phyloP scores from a whole-genome alignment of 768 basidiomycete genomes.

The Serendipita vermifera region DNA sequence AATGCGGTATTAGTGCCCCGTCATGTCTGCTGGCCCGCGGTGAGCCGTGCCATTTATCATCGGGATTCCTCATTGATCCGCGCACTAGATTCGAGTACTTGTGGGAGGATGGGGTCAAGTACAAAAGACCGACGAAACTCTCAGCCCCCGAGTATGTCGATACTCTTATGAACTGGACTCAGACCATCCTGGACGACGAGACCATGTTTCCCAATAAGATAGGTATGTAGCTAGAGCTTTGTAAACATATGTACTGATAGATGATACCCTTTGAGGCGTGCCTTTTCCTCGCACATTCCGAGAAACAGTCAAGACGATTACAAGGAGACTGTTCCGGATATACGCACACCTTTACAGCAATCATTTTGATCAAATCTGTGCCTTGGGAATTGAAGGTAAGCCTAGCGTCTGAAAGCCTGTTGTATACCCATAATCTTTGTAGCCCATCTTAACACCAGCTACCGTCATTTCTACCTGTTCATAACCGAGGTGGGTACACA shows the following conservation, averaged over 20 bases:
- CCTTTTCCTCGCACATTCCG: slow-evolving; percentile 85
- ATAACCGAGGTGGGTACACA: slow-evolving; percentile 67
- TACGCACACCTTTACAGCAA: slow-evolving; percentile 99
- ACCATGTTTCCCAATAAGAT: slow-evolving; percentile 88
- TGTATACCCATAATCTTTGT: slow-evolving; percentile 6
- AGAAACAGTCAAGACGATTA: slow-evolving; percentile 81
- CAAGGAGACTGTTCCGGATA: slow-evolving; percentile 85
- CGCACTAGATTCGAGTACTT: slow-evolving; percentile 73
- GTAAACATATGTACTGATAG: not conserved
- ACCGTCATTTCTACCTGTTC: slow-evolving; percentile 95
- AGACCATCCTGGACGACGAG: slow-evolving; percentile 84
- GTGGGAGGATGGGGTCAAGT: slow-evolving; percentile 84
- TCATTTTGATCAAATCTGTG: slow-evolving; percentile 98
- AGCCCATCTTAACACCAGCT: slow-evolving; percentile 98
- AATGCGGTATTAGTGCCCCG: slow-evolving; percentile 52
- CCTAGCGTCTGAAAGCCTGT: not conserved
- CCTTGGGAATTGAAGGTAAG: slow-evolving; percentile 91
- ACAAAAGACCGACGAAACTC: slow-evolving; percentile 85
- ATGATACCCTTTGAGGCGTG: slow-evolving; percentile 42
- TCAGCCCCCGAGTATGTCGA: slow-evolving; percentile 94
- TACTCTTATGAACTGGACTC: slow-evolving; percentile 97
- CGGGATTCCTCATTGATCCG: slow-evolving; percentile 1
- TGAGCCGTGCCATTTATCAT: slow-evolving; percentile 24
- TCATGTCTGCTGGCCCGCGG: slow-evolving; percentile 94
- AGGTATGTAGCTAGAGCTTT: slow-evolving; percentile 34